Base-by-base conservation (phyloP, 1,284 basidiomycete genomes). In the Waitea zeae region DNA sequence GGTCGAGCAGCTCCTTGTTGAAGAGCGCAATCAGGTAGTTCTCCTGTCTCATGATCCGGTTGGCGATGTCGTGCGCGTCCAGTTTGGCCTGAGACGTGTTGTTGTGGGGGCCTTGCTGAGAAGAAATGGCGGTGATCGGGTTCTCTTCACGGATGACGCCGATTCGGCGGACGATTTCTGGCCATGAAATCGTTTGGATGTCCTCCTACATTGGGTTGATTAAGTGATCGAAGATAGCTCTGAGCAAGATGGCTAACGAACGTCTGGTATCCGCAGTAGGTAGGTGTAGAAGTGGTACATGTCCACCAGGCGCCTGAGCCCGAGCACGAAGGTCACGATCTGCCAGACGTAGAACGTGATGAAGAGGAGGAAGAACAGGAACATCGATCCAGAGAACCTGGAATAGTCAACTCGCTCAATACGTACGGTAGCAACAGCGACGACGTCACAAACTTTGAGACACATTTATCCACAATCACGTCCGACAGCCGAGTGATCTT, bases 11-110 rank as follows among this genome's bases (percentile, higher is more conserved):
- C 45, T 95, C 89, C 49, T 96, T 96, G 61, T 97, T 97, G 59
- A 98, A 96, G 12, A 99, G 57, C 0, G 93, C 92, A 39, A 97
- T 95, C 34, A 99, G 67, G 53, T 96, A 99, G 57, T 99, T 99
- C 53, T 97, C 90, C 52, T 95, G 87, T 13, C 93, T 72, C 72
- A 98, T 76, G 48, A 99, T 95, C 32, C 95, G 81, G 50, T 92
- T 93, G 4, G 89, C 89, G 36, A 93, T 73, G 51, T 97, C 92
- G 52, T 98, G 95, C 1, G 93, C 95, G 48, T 99, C 93, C 9
- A 97, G 71, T 53, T 86, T 89, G 19, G 77, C 78, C 0, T 70
- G 71, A 9, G 54, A 59, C 18, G 57, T 65, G 49, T 55, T 50
- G 42, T 64, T 52, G n/a, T n/a, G n/a, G 38, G 64, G 48, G 32